A percentile compares a stretch with the other conserved stretches of the same genome.
Evolutionary conservation across 352 stramenopile species (phyloP).

Genomic region (Plasmopara muralis): DNA sequence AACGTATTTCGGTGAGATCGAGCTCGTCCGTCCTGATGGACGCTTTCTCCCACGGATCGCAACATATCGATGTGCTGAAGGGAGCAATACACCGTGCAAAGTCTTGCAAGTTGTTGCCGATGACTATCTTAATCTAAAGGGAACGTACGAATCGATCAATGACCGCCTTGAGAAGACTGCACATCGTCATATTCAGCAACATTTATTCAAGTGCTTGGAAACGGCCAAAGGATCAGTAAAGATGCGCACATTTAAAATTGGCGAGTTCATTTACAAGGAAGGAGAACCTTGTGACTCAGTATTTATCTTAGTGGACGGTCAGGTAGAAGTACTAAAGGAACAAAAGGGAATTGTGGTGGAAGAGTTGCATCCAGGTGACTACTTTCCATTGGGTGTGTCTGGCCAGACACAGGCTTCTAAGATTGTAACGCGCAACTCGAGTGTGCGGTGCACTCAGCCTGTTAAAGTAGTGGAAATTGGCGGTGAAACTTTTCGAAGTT

Average conservation of each 20-base stretch:
- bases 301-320: conserved; percentile 69
- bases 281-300: conserved; percentile 71
- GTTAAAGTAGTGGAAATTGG: conserved; percentile 74
- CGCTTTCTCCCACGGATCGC: conserved; percentile 61
- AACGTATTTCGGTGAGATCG: conserved; percentile 76
- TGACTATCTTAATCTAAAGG: conserved; percentile 72
- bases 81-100: conserved; percentile 42
- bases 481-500: conserved; percentile 77
- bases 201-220: conserved; percentile 74
- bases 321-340: conserved; percentile 65
- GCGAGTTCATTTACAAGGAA: conserved; percentile 76
- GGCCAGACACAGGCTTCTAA: conserved; percentile 56
- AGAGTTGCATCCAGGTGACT: conserved; percentile 60
- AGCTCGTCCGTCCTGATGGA: conserved; percentile 65
- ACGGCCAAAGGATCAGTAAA: conserved; percentile 61
- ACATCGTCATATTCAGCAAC: conserved; percentile 54
- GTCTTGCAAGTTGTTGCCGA: conserved; percentile 74
- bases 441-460: conserved; percentile 56
- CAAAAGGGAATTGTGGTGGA: conserved; percentile 67
- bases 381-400: conserved; percentile 75
- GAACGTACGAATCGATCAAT: conserved; percentile 67
- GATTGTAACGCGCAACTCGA: conserved; percentile 66
- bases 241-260: conserved; percentile 44
- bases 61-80: conserved; percentile 54
- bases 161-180: conserved; percentile 54